Base-by-base conservation (phyloP, 345 rosid genomes). In the Punica granatum region DNA sequence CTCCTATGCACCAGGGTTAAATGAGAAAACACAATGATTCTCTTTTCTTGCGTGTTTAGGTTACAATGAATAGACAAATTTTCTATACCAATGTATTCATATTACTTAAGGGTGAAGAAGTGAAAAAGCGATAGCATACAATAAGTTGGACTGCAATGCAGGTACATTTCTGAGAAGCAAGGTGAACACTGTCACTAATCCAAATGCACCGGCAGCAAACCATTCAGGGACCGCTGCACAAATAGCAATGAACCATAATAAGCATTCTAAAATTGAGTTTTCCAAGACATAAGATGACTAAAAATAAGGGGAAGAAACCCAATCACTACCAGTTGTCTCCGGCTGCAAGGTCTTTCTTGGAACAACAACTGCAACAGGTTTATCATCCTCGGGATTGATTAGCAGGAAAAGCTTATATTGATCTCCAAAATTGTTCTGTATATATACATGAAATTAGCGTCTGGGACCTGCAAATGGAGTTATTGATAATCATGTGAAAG, bases 121-220 rank as follows among this genome's bases (percentile, higher is more conserved):
- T 36, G 46, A 65, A 60, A 49, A 69, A 34, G 58, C 25, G 66
- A 78, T 21, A 49, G 63, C 90, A 78, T 85, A 90, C 98, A 85
- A 64, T 80, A 93, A 72, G 85, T 89, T 80, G 69, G 96, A 79
- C 71, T 93, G 98, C 78, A 89, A 64, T 49, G 86, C 87, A 34
- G 97, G 98, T 7, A 93, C 98, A 70, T 90, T 93, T 49, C 92
- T 88, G 63, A 93, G 88, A 79, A 90, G 95, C 77, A 89, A 73
- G 14, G 98, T 85, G 58, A 87, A 89, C 74, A 89, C 65, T 16
- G 98, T 82, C 73, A 87, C 89, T 73, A 88, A 67, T 78, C 94
- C 98, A 79, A 93, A 93, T 53, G 97, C 82, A 30, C 88, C 94
- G 63, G 98, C 96, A 67, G 97, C 98, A 79, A 93, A 85, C 97